Evolutionary conservation across 495 filamentous ascomycete genomes (phyloP), one percentile per base, ranked within the genome.

Genomic region (Apiosordaria backusii): DNA sequence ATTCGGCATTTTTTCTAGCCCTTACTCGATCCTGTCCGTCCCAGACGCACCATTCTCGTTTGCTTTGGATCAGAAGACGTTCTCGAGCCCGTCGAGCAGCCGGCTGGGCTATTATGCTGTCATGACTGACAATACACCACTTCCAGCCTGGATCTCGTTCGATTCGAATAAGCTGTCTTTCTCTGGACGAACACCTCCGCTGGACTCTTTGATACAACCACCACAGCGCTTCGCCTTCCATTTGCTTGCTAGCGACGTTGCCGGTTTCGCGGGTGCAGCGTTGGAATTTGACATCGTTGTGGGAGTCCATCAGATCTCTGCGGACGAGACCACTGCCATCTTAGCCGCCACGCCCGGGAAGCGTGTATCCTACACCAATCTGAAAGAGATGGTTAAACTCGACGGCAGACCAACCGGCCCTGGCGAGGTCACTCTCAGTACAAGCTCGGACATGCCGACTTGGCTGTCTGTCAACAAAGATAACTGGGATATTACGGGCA

Each of bases 91-190:
- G 13, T 64, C 69, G 22, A 72, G 59, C 19, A 67, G 40, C 60
- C 61, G 50, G 23, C 62, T 85, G 24, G 80, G 67, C 45, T 97
- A 93, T 75, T 95, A 96, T 72, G 90, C 92, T 23, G 87, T 89
- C 13, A 89, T 90, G 50, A 77, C 74, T 3, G 87, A 93, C 66
- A 91, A 93, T 70, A 88, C 89, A 6, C 93, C 94, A 29, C 78
- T 97, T 50, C 93, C 93, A 40, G 91, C 92, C 4, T 97, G 92
- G 93, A 84, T 97, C 52, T 79, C 76, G 13, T 97, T 97, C 70
- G 87, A 96, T 71, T 69, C 83, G 1, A 66, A 71, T 2, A 78
- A 68, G 6, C 82, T 97, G 29, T 82, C 83, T 13, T 97, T 97
- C 70, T 86, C 85, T 5, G 93, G 93, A n/a, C 85, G 78, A 55